phyloP scores from a whole-genome alignment of 192 early-diverging fungal genomes.

The Podila clonocystis region DNA sequence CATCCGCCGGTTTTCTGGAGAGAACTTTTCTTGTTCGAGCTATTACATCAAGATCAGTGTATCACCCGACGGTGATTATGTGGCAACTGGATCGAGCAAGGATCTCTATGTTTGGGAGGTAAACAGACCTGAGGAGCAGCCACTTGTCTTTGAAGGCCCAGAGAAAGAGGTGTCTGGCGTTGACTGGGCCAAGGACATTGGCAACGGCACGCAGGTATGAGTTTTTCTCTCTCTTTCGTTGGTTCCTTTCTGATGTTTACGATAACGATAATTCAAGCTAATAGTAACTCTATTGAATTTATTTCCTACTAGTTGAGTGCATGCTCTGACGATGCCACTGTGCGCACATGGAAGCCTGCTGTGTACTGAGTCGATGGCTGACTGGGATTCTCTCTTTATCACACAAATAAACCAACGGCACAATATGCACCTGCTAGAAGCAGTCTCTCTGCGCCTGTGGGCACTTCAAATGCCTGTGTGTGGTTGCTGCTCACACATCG shows the following conservation, averaged over 20 bases:
- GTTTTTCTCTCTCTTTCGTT: background rate
- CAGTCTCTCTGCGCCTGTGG: too few relatives aligned
- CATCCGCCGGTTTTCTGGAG: constrained; percentile 56
- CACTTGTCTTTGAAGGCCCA: constrained; percentile 72
- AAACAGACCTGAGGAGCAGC: constrained; percentile 51
- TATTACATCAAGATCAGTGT: constrained; percentile 78
- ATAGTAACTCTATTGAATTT: background rate
- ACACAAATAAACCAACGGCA: too few relatives aligned
- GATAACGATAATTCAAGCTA: too few relatives aligned
- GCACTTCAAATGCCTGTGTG: too few relatives aligned
- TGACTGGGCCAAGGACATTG: constrained; percentile 69
- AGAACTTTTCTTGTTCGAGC: constrained; percentile 63
- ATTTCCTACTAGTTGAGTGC: constrained; percentile 68
- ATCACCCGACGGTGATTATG: constrained; percentile 76
- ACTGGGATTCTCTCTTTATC: too few relatives aligned
- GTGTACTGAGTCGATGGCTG: background rate
- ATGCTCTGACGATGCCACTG: constrained; percentile 79
- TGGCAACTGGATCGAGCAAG: constrained; percentile 78
- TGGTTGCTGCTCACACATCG: too few relatives aligned
- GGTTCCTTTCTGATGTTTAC: background rate
- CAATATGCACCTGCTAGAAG: too few relatives aligned
- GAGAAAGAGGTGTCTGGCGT: constrained; percentile 76
- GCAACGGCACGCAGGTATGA: constrained; percentile 58
- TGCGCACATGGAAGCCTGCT: constrained; percentile 73
- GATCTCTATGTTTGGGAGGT: constrained; percentile 81